Evolutionary conservation across 257 asterid genomes (phyloP).

Genomic region (Datura wrightii): DNA sequence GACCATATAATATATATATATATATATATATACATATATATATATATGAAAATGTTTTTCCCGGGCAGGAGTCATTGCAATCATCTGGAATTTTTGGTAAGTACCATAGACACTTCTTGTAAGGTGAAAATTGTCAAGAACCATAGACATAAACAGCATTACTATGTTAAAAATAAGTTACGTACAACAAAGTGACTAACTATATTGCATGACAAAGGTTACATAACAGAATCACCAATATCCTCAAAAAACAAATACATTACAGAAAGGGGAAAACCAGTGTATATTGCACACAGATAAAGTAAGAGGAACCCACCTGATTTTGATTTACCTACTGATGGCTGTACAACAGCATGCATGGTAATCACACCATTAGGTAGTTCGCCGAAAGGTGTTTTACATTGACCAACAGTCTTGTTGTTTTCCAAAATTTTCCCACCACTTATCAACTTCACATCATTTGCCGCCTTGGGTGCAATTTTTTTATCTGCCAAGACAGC

Average conservation of each 20-base stretch:
- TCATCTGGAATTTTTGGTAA: background rate
- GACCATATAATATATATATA: too few relatives aligned
- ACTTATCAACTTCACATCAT: conserved; percentile 78
- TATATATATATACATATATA: background rate
- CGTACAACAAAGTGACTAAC: background rate
- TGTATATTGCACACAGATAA: background rate
- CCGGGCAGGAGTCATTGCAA: background rate
- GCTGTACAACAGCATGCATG: conserved; percentile 95
- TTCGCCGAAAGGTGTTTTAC: conserved; percentile 82
- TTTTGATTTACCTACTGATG: conserved; percentile 72
- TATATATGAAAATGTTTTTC: conserved; percentile 6
- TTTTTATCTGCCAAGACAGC: conserved; percentile 63
- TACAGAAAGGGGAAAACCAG: background rate
- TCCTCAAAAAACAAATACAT: conserved; percentile 1
- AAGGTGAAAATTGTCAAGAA: background rate
- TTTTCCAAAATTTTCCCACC: conserved; percentile 87
- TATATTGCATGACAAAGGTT: conserved; percentile 2
- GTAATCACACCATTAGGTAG: conserved; percentile 71
- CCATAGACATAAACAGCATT: background rate
- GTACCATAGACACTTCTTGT: background rate
- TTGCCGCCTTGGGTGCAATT: conserved; percentile 75
- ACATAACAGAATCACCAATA: conserved; percentile 17
- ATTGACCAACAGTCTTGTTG: conserved; percentile 79
- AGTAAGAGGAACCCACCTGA: conserved; percentile 56
- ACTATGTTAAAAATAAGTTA: background rate